Base-by-base conservation (phyloP, 1,284 basidiomycete species). In the Ustilago trichophora region DNA sequence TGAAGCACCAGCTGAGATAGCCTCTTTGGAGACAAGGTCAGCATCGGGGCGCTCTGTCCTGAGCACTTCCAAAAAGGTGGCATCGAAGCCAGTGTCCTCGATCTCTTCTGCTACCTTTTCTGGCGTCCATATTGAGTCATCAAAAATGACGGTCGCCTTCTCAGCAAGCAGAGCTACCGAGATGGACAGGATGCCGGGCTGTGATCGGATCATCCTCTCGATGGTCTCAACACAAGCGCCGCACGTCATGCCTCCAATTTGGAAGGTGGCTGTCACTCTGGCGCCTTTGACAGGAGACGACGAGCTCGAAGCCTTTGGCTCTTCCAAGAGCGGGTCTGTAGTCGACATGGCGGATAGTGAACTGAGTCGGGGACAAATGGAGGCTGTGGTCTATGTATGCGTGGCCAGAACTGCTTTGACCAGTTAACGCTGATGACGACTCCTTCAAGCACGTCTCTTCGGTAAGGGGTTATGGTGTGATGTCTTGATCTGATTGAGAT, bases 141-240 rank as follows among this genome's bases (percentile, higher is more conserved):
- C 92, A 77, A 91, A 98, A 78, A 93, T 91, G 69, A 99, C 85
- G 27, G 92, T 87, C 3, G 90, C 95, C 22, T 93, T 88, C 82
- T 99, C 95, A 10, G 96, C 91, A 22, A 99, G 86, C 16, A 99
- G 85, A 13, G 95, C 94, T 19, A 99, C 93, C 77, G 93, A 92
- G 57, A 97, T 85, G 7, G 89, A 91, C 56, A 88, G 82, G 52
- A 99, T 94, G 19, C 96, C 96, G 18, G 87, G 83, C 81, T 95
- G 91, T 11, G 85, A 84, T 60, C 89, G 85, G n/a, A 99, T 86
- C 85, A 91, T 91, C 19, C 88, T 87, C 82, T 99, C 96, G 70
- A 98, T 98, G n/a, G 92, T 88, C 58, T 92, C 89, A n/a, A 93
- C 92, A 76, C 91, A 93, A 34, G 91, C 85, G 9, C 91, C 89